Conservation (phyloP, 306 rosid genomes). For the Castanea mollissima region DNA sequence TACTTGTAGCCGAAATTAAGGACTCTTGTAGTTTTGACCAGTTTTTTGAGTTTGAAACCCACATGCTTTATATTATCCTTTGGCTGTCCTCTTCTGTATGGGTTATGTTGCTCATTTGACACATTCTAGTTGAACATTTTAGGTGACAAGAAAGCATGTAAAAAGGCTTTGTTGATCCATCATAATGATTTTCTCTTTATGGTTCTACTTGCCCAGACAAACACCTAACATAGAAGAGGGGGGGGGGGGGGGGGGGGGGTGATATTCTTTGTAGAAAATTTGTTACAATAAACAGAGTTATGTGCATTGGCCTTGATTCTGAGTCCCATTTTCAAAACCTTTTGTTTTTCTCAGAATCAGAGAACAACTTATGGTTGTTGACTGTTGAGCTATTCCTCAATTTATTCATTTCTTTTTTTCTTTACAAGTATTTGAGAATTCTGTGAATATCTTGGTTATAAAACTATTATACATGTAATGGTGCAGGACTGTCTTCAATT, state of each 20-base stretch:
- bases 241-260: too few relatives aligned
- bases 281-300: background rate
- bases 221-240: background rate
- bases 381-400: background rate
- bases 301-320: background rate
- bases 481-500: conserved; percentile 88
- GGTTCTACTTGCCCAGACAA: background rate
- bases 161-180: background rate
- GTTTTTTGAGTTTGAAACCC: background rate
- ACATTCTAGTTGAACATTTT: background rate
- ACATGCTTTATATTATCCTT: background rate
- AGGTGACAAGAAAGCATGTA: background rate
- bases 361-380: background rate
- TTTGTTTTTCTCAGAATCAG: conserved; percentile 1
- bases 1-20: background rate
- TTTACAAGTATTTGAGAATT: conserved; percentile 9
- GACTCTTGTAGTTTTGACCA: background rate
- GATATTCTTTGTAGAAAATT: background rate
- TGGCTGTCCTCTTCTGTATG: background rate
- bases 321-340: background rate
- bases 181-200: background rate
- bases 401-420: background rate
- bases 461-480: conserved; percentile 28
- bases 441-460: conserved; percentile 23
- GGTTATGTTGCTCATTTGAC: background rate